phyloP scores from a whole-genome alignment of 1,284 basidiomycete species.

The Porodaedalea pini region DNA sequence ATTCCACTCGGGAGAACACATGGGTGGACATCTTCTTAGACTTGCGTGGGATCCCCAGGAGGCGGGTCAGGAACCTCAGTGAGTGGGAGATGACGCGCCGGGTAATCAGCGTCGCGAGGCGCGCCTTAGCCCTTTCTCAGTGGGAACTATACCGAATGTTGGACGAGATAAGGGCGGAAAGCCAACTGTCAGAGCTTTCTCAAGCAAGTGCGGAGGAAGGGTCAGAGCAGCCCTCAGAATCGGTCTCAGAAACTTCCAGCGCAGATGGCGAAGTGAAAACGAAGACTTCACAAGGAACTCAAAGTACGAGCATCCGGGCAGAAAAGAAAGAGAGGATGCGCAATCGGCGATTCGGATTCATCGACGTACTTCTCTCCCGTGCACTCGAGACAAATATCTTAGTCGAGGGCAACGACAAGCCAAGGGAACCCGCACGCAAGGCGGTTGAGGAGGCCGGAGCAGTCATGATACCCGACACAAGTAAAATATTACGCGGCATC shows the following conservation, averaged over 20 bases:
- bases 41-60: background rate
- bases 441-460: background rate
- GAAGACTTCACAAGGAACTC: background rate
- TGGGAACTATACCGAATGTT: background rate
- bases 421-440: background rate
- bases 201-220: background rate
- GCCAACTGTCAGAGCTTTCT: background rate
- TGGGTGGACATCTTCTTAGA: conserved; percentile 16
- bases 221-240: background rate
- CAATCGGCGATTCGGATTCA: background rate
- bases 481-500: background rate
- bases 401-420: background rate
- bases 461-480: conserved; percentile 6
- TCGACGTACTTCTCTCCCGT: conserved; percentile 13
- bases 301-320: background rate
- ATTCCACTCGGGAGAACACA: background rate
- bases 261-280: background rate
- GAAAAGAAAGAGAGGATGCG: conserved; percentile 12
- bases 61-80: background rate
- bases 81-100: conserved; percentile 1
- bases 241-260: background rate
- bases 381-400: conserved; percentile 3
- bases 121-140: background rate
- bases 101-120: conserved; percentile 2
- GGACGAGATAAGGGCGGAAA: background rate